Evolutionary conservation across 371 early-diverging fungal genomes (phyloP).

Genomic region (Syncephalis plumigaleata): DNA sequence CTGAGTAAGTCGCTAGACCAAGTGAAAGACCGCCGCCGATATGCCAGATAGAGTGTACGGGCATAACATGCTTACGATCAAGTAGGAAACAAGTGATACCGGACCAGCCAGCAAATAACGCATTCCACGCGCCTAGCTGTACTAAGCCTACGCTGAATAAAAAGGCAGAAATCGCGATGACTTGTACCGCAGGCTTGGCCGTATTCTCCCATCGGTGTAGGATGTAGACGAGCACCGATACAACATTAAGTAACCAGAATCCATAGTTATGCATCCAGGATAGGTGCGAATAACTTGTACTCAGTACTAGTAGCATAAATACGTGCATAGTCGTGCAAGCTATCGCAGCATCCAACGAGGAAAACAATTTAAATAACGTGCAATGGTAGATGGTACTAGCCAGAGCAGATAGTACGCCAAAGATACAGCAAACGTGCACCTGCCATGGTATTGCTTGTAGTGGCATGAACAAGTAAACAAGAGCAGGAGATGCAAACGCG

Average conservation of each 20-base stretch:
- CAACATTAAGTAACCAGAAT: too few relatives aligned
- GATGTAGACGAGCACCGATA: too few relatives aligned
- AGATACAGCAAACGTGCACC: conserved; percentile 14
- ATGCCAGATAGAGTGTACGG: conserved; percentile 6
- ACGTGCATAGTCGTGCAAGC: conserved; percentile 14
- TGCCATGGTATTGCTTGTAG: conserved; percentile 11
- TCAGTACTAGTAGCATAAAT: too few relatives aligned
- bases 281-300: too few relatives aligned
- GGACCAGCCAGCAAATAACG: background rate
- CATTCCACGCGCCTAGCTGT: background rate
- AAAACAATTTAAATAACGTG: conserved; percentile 19
- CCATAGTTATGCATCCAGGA: too few relatives aligned
- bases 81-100: conserved; percentile 3
- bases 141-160: background rate
- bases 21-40: conserved; percentile 1
- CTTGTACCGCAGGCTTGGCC: background rate
- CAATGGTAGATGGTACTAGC: conserved; percentile 18
- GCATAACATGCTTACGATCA: conserved; percentile 2
- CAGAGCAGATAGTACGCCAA: conserved; percentile 13
- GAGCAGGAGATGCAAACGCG: conserved; percentile 18
- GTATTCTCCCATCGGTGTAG: conserved; percentile 2
- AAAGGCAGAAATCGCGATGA: background rate
- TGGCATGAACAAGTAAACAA: conserved; percentile 14
- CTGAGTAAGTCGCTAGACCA: too few relatives aligned
- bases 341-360: conserved; percentile 19